Percentiles rank a stretch among this genome's conserved stretches.
Conservation (phyloP, 1,284 basidiomycete genomes). For the Sporisorium reilianum region DNA sequence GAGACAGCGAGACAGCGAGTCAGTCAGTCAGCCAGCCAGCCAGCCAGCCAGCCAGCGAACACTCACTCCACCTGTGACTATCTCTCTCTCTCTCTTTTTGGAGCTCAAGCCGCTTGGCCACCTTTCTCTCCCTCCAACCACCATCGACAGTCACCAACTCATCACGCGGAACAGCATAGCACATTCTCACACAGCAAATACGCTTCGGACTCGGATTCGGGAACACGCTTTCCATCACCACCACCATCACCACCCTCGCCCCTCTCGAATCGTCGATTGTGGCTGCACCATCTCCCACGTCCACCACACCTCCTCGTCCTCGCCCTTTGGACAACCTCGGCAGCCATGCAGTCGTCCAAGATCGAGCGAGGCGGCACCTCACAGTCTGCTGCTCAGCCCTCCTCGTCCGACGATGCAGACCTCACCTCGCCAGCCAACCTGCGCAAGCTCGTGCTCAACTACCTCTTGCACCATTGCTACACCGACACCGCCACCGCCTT, state of each 20-base stretch:
- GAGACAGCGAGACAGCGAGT: background rate
- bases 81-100: background rate
- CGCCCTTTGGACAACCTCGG: too few species aligned
- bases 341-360: constrained; percentile 37
- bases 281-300: too few species aligned
- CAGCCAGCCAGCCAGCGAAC: background rate
- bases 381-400: constrained; percentile 14
- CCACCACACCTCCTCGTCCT: background rate
- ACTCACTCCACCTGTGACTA: background rate
- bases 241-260: background rate
- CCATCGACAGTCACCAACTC: background rate
- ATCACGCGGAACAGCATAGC: background rate
- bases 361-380: constrained; percentile 11
- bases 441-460: constrained; percentile 80
- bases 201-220: background rate
- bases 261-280: too few species aligned
- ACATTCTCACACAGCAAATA: background rate
- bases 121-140: background rate
- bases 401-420: constrained; percentile 41
- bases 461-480: constrained; percentile 81
- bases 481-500: constrained; percentile 79
- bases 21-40: background rate
- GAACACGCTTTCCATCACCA: background rate
- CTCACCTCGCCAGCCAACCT: constrained; percentile 54
- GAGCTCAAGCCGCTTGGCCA: background rate